Evolutionary conservation across 1,139 yeast species (phyloP).

Genomic region (Candida dubliniensis): DNA sequence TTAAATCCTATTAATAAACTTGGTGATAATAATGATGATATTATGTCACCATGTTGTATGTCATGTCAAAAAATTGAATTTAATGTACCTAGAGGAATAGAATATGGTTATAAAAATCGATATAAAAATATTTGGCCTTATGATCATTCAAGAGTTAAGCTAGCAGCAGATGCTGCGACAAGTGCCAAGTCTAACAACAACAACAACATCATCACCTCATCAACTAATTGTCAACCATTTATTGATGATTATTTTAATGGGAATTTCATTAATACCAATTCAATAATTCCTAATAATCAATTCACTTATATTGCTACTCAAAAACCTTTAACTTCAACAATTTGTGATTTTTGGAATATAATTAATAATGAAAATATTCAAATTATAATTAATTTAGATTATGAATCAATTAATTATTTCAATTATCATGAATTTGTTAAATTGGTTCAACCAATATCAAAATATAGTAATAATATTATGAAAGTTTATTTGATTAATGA

Average conservation of each 20-base stretch:
- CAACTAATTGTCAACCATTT: conserved; percentile 12
- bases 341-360: conserved; percentile 45
- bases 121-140: conserved; percentile 82
- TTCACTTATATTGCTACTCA: conserved; percentile 44
- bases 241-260: conserved; percentile 47
- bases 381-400: conserved; percentile 69
- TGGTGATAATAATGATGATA: conserved; percentile 17
- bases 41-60: conserved; percentile 49
- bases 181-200: conserved; percentile 1
- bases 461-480: neutral
- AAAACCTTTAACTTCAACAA: conserved; percentile 41
- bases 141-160: conserved; percentile 56
- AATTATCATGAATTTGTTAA: conserved; percentile 1
- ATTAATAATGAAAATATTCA: conserved; percentile 57
- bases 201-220: neutral
- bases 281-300: conserved; percentile 17
- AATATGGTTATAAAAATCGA: conserved; percentile 56
- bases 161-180: conserved; percentile 18
- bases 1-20: no score
- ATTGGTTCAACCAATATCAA: neutral
- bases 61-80: conserved; percentile 44
- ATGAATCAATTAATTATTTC: conserved; percentile 20
- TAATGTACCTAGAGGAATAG: conserved; percentile 54
- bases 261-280: conserved; percentile 30
- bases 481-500: conserved; percentile 23